Percentiles rank a stretch among this genome's conserved stretches.
Evolutionary conservation across 495 filamentous ascomycete species (phyloP).

Genomic region (Trichoderma orchidacearum): DNA sequence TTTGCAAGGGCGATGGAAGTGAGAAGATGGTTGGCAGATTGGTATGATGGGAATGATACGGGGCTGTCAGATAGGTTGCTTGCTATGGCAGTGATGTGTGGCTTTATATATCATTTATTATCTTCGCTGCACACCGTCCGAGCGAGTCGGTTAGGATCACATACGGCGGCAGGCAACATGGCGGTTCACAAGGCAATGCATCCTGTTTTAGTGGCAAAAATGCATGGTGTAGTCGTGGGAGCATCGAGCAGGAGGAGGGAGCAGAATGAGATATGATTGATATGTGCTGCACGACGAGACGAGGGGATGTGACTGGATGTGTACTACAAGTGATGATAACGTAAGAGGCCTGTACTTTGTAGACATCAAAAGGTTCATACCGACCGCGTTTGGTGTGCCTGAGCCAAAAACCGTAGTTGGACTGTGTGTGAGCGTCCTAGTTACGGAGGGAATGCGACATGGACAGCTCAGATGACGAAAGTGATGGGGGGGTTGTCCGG

Average conservation of each 20-base stretch:
- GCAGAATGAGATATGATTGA: constrained; percentile 1
- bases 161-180: neutral
- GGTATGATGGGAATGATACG: neutral
- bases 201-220: neutral
- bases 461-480: no score
- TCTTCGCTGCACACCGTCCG: neutral
- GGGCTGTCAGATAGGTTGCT: neutral
- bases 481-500: neutral
- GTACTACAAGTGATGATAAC: neutral
- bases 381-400: no score
- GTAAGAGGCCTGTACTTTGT: no score
- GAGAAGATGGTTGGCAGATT: neutral
- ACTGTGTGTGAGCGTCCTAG: no score
- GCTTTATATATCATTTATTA: constrained; percentile 2
- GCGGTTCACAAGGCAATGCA: neutral
- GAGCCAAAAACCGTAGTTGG: no score
- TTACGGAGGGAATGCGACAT: no score
- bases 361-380: no score
- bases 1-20: no score
- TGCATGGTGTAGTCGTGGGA: neutral
- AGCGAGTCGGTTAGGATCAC: neutral
- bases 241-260: neutral
- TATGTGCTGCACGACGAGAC: neutral
- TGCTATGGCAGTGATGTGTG: neutral
- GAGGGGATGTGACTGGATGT: neutral